Evolutionary conservation across 306 rosid species (phyloP).

Genomic region (Inga leiocalycina): DNA sequence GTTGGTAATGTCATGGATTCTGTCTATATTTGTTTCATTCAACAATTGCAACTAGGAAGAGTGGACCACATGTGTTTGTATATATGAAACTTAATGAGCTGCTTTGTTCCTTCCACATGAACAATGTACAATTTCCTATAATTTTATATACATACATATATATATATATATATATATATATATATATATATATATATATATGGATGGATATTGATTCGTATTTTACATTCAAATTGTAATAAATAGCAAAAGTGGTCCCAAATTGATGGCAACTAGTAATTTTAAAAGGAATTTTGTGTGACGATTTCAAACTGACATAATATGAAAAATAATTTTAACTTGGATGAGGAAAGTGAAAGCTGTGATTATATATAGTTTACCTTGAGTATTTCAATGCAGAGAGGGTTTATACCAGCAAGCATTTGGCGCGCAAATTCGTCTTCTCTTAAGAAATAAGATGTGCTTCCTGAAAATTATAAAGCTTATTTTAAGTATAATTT

Average conservation of each 20-base stretch:
- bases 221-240: no score
- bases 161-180: no score
- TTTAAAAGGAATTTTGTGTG: not conserved
- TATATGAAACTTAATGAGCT: not conserved
- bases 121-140: not conserved
- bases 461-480: constrained; percentile 30
- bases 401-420: constrained; percentile 48
- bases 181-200: no score
- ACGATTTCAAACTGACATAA: not conserved
- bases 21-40: not conserved
- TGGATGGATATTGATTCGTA: no score
- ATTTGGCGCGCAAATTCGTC: constrained; percentile 54
- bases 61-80: not conserved
- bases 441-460: constrained; percentile 37
- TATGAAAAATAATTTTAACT: not conserved
- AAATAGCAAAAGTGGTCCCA: not conserved
- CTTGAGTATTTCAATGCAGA: constrained; percentile 46
- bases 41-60: not conserved
- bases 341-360: not conserved
- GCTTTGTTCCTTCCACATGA: not conserved
- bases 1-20: not conserved
- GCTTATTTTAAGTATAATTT: no score
- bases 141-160: no score
- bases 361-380: constrained; percentile 1
- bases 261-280: not conserved